Conservation (phyloP, 495 filamentous ascomycete species). For the Penicillium egyptiacum region DNA sequence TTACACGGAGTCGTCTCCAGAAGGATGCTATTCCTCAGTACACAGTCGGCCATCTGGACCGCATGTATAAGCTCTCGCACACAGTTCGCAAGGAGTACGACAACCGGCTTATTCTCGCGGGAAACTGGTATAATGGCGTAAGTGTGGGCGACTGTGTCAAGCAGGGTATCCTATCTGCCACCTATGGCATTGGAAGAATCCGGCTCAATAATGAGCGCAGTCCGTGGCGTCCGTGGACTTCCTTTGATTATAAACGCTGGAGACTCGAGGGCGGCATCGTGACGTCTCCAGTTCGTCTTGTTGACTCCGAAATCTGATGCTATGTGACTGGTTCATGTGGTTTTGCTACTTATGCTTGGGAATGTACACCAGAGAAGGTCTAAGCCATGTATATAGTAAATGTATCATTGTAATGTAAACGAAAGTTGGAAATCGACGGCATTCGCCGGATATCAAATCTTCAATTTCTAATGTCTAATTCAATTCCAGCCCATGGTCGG, state of each 20-base stretch:
- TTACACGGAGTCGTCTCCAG: constrained; percentile 62
- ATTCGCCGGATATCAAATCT: constrained; percentile 1
- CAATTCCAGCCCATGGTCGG: not conserved
- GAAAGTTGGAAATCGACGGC: not conserved
- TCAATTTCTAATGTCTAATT: not conserved
- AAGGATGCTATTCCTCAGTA: constrained; percentile 89
- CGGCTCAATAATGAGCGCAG: constrained; percentile 26
- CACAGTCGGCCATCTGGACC: constrained; percentile 66
- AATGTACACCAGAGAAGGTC: constrained; percentile 1
- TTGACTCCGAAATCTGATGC: constrained; percentile 12
- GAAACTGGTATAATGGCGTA: constrained; percentile 68
- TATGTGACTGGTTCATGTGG: not conserved
- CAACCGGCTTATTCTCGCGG: constrained; percentile 70
- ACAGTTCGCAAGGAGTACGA: constrained; percentile 58
- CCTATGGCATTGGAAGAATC: constrained; percentile 34
- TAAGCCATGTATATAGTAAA: not conserved
- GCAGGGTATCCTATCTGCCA: constrained; percentile 40
- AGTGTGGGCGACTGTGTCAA: constrained; percentile 66
- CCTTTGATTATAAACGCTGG: constrained; percentile 26
- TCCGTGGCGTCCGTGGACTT: constrained; percentile 21
- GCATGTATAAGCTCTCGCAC: constrained; percentile 58
- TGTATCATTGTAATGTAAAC: constrained; percentile 2
- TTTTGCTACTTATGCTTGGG: not conserved
- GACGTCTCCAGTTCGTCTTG: constrained; percentile 29
- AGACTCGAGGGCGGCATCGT: constrained; percentile 40